These are phyloP conservation scores for Aspergillus arachidicola DNA, from an alignment of 2,329 filamentous ascomycete species.

Conservation along the genomic window DNA sequence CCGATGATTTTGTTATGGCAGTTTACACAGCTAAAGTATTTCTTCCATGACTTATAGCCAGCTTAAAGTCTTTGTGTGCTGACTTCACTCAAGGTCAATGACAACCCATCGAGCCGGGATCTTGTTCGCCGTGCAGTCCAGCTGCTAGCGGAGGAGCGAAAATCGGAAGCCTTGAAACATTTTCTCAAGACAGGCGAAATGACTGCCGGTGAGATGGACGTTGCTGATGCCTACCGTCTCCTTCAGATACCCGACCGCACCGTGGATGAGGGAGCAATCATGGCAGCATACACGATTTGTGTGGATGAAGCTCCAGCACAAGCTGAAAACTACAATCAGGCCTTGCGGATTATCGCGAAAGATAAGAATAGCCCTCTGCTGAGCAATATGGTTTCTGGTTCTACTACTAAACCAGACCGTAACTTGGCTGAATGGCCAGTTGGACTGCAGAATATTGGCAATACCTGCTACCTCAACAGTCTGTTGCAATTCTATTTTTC, in stretches of 20 bases:
- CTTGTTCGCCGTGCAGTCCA: slow-evolving; percentile 58
- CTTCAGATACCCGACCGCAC: slow-evolving; percentile 57
- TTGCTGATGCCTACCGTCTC: slow-evolving; percentile 55
- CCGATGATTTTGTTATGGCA: slow-evolving; percentile 61
- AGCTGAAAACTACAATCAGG: slow-evolving; percentile 48
- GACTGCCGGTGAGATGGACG: slow-evolving; percentile 56
- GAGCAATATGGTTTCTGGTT: slow-evolving; percentile 36
- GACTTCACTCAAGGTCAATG: slow-evolving; percentile 45
- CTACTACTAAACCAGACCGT: slow-evolving; percentile 32
- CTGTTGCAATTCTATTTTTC: slow-evolving; percentile 94
- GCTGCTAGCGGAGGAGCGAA: slow-evolving; percentile 61
- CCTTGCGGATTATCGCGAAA: slow-evolving; percentile 51
- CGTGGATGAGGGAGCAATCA: slow-evolving; percentile 53
- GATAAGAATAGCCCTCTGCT: slow-evolving; percentile 44
- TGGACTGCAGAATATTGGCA: slow-evolving; percentile 89
- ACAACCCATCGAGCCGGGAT: slow-evolving; percentile 53
- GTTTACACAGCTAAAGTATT: slow-evolving; percentile 60
- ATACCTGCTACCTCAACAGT: slow-evolving; percentile 98
- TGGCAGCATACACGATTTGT: slow-evolving; percentile 52
- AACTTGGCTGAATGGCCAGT: slow-evolving; percentile 67
- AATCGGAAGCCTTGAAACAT: slow-evolving; percentile 56
- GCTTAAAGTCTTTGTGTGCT: slow-evolving; percentile 3
- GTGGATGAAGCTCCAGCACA: slow-evolving; percentile 51
- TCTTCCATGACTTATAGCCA: neutral
- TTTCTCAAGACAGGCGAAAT: slow-evolving; percentile 58